These are phyloP conservation scores for Neonectria punicea DNA, from an alignment of 2,329 filamentous ascomycete species.

Conservation along the genomic window DNA sequence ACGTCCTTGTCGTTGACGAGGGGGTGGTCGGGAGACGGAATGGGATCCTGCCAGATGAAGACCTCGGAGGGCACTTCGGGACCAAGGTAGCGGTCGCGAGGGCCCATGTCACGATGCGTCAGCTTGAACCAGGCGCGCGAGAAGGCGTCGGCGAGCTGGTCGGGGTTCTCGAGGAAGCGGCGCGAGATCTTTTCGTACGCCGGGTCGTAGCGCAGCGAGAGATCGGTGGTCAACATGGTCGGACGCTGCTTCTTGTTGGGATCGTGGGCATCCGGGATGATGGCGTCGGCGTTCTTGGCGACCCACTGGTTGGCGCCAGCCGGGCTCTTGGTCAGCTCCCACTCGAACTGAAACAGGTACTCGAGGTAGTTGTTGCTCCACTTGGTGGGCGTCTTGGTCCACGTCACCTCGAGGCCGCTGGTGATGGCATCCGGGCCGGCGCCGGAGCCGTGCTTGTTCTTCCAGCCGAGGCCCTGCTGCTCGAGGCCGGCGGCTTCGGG, in stretches of 20 bases:
- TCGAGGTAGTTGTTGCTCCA: conserved; percentile 81
- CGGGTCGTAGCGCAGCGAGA: conserved; percentile 77
- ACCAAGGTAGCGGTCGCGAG: conserved; percentile 75
- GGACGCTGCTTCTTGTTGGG: conserved; percentile 75
- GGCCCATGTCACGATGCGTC: conserved; percentile 82
- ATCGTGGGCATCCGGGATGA: conserved; percentile 78
- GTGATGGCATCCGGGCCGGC: conserved; percentile 79
- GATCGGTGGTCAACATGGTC: conserved; percentile 80
- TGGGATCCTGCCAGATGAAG: conserved; percentile 79
- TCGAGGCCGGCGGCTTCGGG: conserved; percentile 73
- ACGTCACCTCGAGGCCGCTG: conserved; percentile 80
- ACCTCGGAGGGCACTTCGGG: conserved; percentile 78
- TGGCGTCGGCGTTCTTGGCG: conserved; percentile 72
- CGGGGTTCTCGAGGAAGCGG: conserved; percentile 74
- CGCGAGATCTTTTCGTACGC: conserved; percentile 82
- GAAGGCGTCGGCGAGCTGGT: conserved; percentile 77
- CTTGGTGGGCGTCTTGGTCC: conserved; percentile 73
- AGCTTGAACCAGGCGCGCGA: conserved; percentile 86
- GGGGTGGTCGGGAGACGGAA: conserved; percentile 69
- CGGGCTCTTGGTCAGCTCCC: conserved; percentile 80
- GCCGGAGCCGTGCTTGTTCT: conserved; percentile 71
- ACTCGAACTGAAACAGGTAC: conserved; percentile 83
- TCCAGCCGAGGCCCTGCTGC: conserved; percentile 78
- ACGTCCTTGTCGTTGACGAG: conserved; percentile 71
- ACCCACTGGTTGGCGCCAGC: conserved; percentile 82